Percentiles rank a stretch among this genome's conserved stretches.
Conservation (phyloP, 306 rosid species). For the Trifolium dubium region DNA sequence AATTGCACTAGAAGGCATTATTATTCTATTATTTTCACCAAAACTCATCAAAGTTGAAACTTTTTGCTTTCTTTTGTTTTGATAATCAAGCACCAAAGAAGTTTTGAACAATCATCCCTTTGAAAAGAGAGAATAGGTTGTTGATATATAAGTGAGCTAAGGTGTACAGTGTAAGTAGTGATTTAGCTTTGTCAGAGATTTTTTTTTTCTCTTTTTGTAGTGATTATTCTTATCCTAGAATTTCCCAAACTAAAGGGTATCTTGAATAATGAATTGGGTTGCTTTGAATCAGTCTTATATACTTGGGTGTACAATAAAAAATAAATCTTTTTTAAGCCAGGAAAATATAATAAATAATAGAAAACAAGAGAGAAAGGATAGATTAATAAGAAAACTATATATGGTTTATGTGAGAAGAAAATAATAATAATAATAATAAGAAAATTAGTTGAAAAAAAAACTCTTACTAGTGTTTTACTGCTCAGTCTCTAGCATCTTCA, state of each 20-base stretch:
- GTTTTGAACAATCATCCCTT: neutral
- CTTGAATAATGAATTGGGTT: constrained; percentile 42
- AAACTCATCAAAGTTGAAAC: constrained; percentile 81
- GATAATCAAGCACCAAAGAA: neutral
- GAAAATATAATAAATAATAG: neutral
- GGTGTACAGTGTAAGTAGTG: neutral
- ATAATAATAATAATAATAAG: constrained; percentile 39
- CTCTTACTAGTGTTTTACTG: neutral
- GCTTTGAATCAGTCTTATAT: constrained; percentile 36
- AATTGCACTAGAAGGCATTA: constrained; percentile 70
- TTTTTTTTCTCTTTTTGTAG: constrained; percentile 5
- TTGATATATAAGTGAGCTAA: too few relatives aligned
- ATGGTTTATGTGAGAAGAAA: constrained; percentile 12
- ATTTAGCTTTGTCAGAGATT: constrained; percentile 18
- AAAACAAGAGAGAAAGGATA: neutral
- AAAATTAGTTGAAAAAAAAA: neutral
- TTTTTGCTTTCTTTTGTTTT: constrained; percentile 11
- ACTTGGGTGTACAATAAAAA: constrained; percentile 29
- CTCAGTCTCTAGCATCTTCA: neutral
- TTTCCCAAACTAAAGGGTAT: constrained; percentile 21
- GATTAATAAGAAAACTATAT: too few relatives aligned
- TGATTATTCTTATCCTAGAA: constrained; percentile 29
- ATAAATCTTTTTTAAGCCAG: neutral
- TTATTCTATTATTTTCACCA: constrained; percentile 73
- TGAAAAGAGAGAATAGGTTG: neutral